phyloP scores from a whole-genome alignment of 495 filamentous ascomycete genomes.

The Penicillium soppii region DNA sequence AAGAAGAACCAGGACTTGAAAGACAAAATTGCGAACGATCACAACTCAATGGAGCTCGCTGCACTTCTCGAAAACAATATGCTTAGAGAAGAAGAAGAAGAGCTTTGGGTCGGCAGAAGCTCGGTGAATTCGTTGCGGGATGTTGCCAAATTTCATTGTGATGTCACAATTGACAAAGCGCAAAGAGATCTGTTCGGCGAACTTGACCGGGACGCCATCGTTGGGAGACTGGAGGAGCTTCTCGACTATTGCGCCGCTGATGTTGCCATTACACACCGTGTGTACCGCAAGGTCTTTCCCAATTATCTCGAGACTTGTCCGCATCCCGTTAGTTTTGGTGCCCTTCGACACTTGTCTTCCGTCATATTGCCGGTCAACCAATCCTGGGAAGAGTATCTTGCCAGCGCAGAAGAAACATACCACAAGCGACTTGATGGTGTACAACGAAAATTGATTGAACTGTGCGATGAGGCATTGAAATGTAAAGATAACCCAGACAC shows the following conservation, averaged over 20 bases:
- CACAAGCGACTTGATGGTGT: constrained; percentile 72
- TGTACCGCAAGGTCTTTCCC: constrained; percentile 89
- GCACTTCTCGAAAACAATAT: constrained; percentile 65
- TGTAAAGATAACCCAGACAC: constrained; percentile 65
- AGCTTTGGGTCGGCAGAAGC: constrained; percentile 91
- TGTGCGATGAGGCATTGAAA: constrained; percentile 74
- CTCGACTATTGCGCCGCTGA: constrained; percentile 96
- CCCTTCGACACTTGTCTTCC: constrained; percentile 84
- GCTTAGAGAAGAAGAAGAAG: constrained; percentile 79
- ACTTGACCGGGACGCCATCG: constrained; percentile 66
- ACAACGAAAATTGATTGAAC: constrained; percentile 63
- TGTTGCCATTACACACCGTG: constrained; percentile 86
- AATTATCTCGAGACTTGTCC: constrained; percentile 85
- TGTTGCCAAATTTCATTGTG: constrained; percentile 94
- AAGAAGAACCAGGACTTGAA: constrained; percentile 83
- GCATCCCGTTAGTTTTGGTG: constrained; percentile 96
- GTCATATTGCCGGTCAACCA: constrained; percentile 89
- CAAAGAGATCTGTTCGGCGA: constrained; percentile 85
- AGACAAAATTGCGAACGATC: constrained; percentile 74
- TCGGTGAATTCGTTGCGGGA: constrained; percentile 94
- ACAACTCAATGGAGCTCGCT: constrained; percentile 66
- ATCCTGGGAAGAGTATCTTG: constrained; percentile 81
- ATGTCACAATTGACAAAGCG: constrained; percentile 87
- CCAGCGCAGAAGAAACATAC: constrained; percentile 81
- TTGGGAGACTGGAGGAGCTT: constrained; percentile 71